Evolutionary conservation across 345 rosid genomes (phyloP).

Genomic region (Camelina neglecta): DNA sequence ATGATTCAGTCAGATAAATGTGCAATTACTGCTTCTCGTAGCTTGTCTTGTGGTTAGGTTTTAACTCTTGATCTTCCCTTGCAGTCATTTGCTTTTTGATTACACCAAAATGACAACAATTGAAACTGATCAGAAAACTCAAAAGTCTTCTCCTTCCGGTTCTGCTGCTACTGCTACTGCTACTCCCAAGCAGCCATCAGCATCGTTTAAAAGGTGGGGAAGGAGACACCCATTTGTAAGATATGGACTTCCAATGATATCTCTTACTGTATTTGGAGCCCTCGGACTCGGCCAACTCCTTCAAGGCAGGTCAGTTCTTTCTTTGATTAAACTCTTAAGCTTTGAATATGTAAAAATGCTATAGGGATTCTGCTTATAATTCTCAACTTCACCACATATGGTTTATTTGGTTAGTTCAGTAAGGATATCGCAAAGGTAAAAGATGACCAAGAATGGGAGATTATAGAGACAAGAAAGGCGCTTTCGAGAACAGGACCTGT

Average conservation of each 20-base stretch:
- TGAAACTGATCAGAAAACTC: constrained; percentile 36
- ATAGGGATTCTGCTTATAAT: not conserved
- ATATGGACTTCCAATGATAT: constrained; percentile 96
- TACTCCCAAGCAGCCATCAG: constrained; percentile 35
- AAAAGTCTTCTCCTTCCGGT: constrained; percentile 37
- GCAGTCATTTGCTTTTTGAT: constrained; percentile 30
- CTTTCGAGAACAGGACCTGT: constrained; percentile 81
- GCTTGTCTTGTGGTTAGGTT: not conserved
- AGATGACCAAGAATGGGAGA: constrained; percentile 93
- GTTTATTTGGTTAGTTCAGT: constrained; percentile 57
- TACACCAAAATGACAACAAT: constrained; percentile 44
- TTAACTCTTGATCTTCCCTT: constrained; percentile 9
- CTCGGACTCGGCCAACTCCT: constrained; percentile 86
- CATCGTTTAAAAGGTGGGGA: constrained; percentile 82
- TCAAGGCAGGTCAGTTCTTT: constrained; percentile 80
- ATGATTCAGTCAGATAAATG: not conserved
- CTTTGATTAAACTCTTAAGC: not conserved
- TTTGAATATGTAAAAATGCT: not conserved
- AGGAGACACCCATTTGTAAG: constrained; percentile 82
- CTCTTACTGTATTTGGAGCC: constrained; percentile 81
- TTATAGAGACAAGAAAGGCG: constrained; percentile 76
- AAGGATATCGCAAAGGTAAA: constrained; percentile 88
- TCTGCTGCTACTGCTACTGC: constrained; percentile 23
- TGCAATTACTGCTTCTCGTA: not conserved
- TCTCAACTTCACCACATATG: not conserved